Conservation (phyloP, 257 asterid species). For the Nemophila menziesii region DNA sequence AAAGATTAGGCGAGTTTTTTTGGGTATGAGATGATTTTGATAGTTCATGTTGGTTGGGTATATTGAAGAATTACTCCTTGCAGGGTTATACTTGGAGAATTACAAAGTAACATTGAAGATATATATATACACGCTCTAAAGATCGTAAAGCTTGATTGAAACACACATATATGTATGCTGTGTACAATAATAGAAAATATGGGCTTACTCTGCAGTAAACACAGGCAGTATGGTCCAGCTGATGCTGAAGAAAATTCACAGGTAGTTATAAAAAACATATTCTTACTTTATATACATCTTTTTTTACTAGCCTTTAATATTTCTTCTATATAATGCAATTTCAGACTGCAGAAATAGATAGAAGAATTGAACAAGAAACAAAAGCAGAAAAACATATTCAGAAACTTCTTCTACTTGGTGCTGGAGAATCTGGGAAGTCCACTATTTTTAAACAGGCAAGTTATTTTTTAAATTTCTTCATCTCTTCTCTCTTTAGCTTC, state of each 20-base stretch:
- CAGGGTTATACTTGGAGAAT: conserved; percentile 4
- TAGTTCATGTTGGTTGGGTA: no score
- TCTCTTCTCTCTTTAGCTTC: neutral
- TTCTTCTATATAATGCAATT: conserved; percentile 9
- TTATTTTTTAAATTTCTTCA: neutral
- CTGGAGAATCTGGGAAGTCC: conserved; percentile 99
- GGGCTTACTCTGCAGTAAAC: conserved; percentile 95
- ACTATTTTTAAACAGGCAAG: conserved; percentile 98
- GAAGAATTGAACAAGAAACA: conserved; percentile 93
- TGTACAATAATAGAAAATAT: conserved; percentile 34
- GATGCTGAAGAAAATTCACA: conserved; percentile 78
- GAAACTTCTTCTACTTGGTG: conserved; percentile 91
- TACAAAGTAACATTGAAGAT: no score
- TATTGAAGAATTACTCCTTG: conserved; percentile 2
- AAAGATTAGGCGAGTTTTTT: no score
- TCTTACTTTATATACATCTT: neutral
- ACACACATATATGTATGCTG: conserved; percentile 31
- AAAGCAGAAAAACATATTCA: conserved; percentile 95
- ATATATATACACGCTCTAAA: conserved; percentile 14
- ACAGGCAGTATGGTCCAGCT: conserved; percentile 43
- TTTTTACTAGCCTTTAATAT: neutral
- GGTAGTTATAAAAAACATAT: conserved; percentile 22
- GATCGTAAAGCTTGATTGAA: conserved; percentile 28
- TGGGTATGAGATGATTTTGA: no score
- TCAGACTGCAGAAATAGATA: conserved; percentile 93